Percentiles rank a stretch among this genome's conserved stretches.
Evolutionary conservation across 495 filamentous ascomycete genomes (phyloP).

Genomic region (Penicillium diatomitis): DNA sequence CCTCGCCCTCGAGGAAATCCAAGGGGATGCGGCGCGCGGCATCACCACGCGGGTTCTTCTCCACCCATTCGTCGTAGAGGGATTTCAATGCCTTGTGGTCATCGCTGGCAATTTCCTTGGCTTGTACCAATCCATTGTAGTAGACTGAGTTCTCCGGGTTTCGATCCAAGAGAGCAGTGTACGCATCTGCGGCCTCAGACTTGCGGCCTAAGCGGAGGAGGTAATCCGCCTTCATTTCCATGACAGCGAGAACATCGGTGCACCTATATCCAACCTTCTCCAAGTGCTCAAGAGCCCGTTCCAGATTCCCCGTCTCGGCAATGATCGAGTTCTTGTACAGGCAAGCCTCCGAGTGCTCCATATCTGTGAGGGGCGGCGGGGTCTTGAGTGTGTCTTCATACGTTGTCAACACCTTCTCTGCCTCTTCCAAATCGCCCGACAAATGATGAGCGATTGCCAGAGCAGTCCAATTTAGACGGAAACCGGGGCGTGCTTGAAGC

Average conservation of each 20-base stretch:
- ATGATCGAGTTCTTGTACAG: slow-evolving; percentile 96
- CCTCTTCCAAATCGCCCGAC: slow-evolving; percentile 69
- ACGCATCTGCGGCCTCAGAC: slow-evolving; percentile 75
- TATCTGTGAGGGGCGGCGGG: slow-evolving; percentile 63
- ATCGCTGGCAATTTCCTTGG: slow-evolving; percentile 51
- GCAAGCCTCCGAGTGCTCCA: slow-evolving; percentile 90
- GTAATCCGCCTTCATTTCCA: slow-evolving; percentile 85
- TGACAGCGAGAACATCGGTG: slow-evolving; percentile 76
- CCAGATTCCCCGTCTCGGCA: slow-evolving; percentile 70
- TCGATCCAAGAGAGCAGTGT: slow-evolving; percentile 67
- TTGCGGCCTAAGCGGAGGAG: slow-evolving; percentile 67
- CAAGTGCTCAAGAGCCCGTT: slow-evolving; percentile 79
- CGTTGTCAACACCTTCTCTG: slow-evolving; percentile 82
- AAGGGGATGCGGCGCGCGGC: slow-evolving; percentile 79
- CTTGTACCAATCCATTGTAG: slow-evolving; percentile 65
- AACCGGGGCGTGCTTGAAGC: slow-evolving; percentile 66
- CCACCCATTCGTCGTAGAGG: slow-evolving; percentile 73
- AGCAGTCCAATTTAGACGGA: slow-evolving; percentile 92
- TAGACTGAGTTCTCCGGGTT: slow-evolving; percentile 84
- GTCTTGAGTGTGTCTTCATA: slow-evolving; percentile 87
- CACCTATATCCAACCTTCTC: slow-evolving; percentile 65
- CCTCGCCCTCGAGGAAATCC: slow-evolving; percentile 78
- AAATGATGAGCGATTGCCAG: slow-evolving; percentile 89
- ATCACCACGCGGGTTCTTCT: slow-evolving; percentile 73
- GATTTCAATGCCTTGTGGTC: slow-evolving; percentile 57